Evolutionary conservation across 2,329 filamentous ascomycete genomes (phyloP).

Genomic region (Decorospora gaudefroyi): DNA sequence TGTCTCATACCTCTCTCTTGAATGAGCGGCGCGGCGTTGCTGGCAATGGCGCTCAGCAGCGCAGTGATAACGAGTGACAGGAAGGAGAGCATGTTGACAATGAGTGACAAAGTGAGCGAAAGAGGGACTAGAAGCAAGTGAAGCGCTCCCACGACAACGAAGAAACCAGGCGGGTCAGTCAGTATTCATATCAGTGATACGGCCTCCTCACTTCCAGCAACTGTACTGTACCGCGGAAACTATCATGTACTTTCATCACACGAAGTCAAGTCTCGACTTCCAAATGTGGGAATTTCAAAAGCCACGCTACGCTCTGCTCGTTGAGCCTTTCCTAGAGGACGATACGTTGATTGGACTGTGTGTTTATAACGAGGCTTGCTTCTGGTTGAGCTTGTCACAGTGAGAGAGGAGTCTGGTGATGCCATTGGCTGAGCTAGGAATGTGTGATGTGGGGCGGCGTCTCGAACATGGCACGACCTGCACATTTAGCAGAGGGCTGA

Average conservation of each 20-base stretch:
- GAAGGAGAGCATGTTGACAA: slow-evolving; percentile 19
- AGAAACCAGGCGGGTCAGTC: not conserved
- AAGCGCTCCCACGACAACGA: not conserved
- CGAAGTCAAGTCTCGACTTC: slow-evolving; percentile 12
- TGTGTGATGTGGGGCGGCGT: slow-evolving; percentile 14
- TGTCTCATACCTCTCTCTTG: slow-evolving; percentile 19
- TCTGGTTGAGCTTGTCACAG: slow-evolving; percentile 21
- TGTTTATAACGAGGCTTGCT: slow-evolving; percentile 15
- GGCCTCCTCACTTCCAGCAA: not conserved
- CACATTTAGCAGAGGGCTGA: slow-evolving; percentile 4
- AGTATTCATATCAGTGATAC: slow-evolving; percentile 3
- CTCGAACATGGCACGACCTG: slow-evolving; percentile 13
- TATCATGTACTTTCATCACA: slow-evolving; percentile 15
- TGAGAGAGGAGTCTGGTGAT: slow-evolving; percentile 8
- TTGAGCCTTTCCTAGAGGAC: slow-evolving; percentile 5
- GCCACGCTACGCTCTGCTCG: slow-evolving; percentile 10
- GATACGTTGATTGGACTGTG: slow-evolving; percentile 17
- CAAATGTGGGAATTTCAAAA: slow-evolving; percentile 11
- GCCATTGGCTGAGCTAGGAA: slow-evolving; percentile 17
- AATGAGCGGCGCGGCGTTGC: slow-evolving; percentile 27
- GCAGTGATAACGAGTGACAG: slow-evolving; percentile 18
- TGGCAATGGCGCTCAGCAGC: slow-evolving; percentile 14
- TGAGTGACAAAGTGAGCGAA: slow-evolving; percentile 7
- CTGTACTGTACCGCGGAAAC: slow-evolving; percentile 1
- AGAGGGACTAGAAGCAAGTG: not conserved